A percentile compares a stretch with the other conserved stretches of the same genome.
Evolutionary conservation across 2,329 filamentous ascomycete genomes (phyloP).

Genomic region (Pseudopithomyces maydicus): DNA sequence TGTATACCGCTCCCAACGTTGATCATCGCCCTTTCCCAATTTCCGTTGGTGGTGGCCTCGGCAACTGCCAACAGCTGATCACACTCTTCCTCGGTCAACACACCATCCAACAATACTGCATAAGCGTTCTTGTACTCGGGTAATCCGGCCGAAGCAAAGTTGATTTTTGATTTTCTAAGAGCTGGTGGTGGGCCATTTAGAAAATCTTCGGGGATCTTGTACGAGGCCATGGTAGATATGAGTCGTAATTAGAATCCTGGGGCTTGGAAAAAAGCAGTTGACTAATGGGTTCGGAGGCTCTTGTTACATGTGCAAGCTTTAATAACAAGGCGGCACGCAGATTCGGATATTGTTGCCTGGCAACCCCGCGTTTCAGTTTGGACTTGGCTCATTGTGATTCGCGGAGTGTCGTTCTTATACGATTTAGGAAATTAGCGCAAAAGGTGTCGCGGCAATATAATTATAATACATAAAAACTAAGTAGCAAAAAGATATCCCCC

Average conservation of each 20-base stretch:
- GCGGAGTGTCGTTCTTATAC: no score
- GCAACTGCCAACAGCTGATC: constrained; percentile 33
- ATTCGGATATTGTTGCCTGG: background rate
- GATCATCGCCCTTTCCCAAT: constrained; percentile 73
- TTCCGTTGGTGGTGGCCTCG: constrained; percentile 34
- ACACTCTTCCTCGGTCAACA: constrained; percentile 69
- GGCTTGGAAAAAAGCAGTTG: background rate
- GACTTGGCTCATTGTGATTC: background rate
- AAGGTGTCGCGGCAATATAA: no score
- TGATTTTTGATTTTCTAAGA: constrained; percentile 55
- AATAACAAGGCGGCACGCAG: no score
- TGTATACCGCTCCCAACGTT: constrained; percentile 69
- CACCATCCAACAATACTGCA: constrained; percentile 67
- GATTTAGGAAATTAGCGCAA: no score
- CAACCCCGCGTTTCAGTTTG: background rate
- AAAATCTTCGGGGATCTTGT: constrained; percentile 52
- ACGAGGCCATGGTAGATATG: background rate
- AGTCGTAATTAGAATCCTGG: no score
- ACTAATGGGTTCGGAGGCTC: no score
- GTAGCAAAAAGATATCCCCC: no score
- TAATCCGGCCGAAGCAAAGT: constrained; percentile 57
- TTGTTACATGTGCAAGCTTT: no score
- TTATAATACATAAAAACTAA: no score
- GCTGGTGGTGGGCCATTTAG: constrained; percentile 52
- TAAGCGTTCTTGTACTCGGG: constrained; percentile 60